Conservation (phyloP, 345 rosid genomes). For the Camelina laxa region DNA sequence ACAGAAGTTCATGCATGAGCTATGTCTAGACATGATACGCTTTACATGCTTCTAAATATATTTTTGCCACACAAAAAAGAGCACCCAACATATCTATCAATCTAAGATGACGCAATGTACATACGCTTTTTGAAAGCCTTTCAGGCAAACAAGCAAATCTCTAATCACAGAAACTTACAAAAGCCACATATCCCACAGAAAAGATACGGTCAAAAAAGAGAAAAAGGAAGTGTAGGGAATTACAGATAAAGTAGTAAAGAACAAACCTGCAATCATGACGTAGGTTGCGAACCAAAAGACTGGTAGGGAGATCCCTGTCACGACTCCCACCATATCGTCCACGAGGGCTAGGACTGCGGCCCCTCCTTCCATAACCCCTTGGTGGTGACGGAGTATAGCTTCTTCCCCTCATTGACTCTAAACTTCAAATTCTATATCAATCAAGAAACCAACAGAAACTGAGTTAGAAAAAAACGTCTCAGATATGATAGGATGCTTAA, state of each 20-base stretch:
- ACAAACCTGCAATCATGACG: conserved; percentile 93
- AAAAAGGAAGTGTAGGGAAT: neutral
- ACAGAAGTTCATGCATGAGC: neutral
- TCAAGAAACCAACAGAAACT: neutral
- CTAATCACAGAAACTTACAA: neutral
- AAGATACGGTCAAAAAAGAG: neutral
- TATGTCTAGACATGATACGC: neutral
- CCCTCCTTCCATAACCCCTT: conserved; percentile 80
- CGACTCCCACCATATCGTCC: conserved; percentile 76
- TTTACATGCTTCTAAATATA: neutral
- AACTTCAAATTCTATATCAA: conserved; percentile 16
- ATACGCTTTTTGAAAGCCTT: neutral
- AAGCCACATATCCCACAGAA: neutral
- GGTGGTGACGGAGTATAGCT: conserved; percentile 88
- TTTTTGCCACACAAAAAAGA: neutral
- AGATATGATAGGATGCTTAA: neutral
- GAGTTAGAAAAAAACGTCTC: neutral
- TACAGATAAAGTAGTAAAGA: neutral
- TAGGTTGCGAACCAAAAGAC: conserved; percentile 96
- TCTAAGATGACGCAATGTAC: neutral
- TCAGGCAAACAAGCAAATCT: neutral
- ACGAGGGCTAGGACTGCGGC: conserved; percentile 85
- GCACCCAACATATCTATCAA: neutral
- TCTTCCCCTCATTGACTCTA: conserved; percentile 80
- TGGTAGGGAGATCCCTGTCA: conserved; percentile 87